A percentile compares a stretch with the other conserved stretches of the same genome.
Conservation (phyloP, 2,329 filamentous ascomycete genomes). For the Chaetothyriales sp. region DNA sequence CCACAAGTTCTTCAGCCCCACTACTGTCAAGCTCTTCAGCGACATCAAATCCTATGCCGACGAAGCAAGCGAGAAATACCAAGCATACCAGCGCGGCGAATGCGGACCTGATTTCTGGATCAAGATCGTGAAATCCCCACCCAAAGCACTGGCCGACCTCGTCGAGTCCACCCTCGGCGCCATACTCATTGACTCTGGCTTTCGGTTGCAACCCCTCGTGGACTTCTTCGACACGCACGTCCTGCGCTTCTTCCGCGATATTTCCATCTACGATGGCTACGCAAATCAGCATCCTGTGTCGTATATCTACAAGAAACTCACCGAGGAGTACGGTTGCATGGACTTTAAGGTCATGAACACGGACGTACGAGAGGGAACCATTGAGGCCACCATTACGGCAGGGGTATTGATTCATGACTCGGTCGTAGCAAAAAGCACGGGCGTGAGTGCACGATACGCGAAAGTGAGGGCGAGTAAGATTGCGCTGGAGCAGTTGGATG, state of each 20-base stretch:
- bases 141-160: constrained; percentile 61
- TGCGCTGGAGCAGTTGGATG: constrained; percentile 32
- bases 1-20: constrained; percentile 49
- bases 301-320: constrained; percentile 51
- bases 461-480: constrained; percentile 43
- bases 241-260: constrained; percentile 67
- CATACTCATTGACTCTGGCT: constrained; percentile 77
- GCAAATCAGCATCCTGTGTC: constrained; percentile 78
- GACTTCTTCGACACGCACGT: constrained; percentile 66
- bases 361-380: background rate
- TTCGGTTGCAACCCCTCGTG: constrained; percentile 60
- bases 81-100: constrained; percentile 24
- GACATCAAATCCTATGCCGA: constrained; percentile 26
- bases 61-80: constrained; percentile 36
- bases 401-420: constrained; percentile 56
- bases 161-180: constrained; percentile 82
- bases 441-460: constrained; percentile 56
- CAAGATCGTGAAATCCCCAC: constrained; percentile 25
- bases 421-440: constrained; percentile 49
- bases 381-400: constrained; percentile 37
- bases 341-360: constrained; percentile 36
- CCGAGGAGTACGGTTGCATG: constrained; percentile 51
- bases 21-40: constrained; percentile 17
- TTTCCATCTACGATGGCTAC: constrained; percentile 74
- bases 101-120: constrained; percentile 31